Evolutionary conservation across 371 early-diverging fungal species (phyloP).

Genomic region (Mortierella sp.): DNA sequence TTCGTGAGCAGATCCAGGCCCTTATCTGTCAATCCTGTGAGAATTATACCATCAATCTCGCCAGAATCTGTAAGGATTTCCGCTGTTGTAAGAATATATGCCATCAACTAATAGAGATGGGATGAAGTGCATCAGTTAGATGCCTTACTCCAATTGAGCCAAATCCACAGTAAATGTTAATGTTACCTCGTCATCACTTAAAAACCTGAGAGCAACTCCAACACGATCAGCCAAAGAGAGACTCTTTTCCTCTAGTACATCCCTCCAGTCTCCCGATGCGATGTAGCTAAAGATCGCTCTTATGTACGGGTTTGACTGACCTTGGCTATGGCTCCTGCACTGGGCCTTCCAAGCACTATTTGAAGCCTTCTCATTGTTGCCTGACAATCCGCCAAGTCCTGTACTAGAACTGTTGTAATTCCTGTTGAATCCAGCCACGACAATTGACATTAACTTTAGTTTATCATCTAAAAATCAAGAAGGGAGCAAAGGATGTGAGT

Average conservation of each 20-base stretch:
- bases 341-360: constrained; percentile 72
- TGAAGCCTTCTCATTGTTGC: constrained; percentile 44
- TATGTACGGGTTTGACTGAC: constrained; percentile 80
- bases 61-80: constrained; percentile 67
- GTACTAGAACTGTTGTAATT: constrained; percentile 20
- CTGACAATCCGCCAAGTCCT: constrained; percentile 27
- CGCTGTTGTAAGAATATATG: constrained; percentile 64
- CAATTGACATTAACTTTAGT: constrained; percentile 82
- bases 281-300: constrained; percentile 85
- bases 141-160: neutral
- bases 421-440: constrained; percentile 74
- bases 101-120: constrained; percentile 61
- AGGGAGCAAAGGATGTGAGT: too few relatives aligned
- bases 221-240: constrained; percentile 81
- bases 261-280: constrained; percentile 80
- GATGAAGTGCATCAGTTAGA: neutral
- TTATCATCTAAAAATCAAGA: constrained; percentile 68
- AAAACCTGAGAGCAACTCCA: constrained; percentile 81
- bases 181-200: constrained; percentile 77
- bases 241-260: constrained; percentile 68
- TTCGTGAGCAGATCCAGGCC: constrained; percentile 78
- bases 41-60: constrained; percentile 78
- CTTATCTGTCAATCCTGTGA: constrained; percentile 78
- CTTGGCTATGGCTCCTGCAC: constrained; percentile 69
- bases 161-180: neutral